Evolutionary conservation across 2,329 filamentous ascomycete genomes (phyloP).

Genomic region (Fusarium pilosicola): DNA sequence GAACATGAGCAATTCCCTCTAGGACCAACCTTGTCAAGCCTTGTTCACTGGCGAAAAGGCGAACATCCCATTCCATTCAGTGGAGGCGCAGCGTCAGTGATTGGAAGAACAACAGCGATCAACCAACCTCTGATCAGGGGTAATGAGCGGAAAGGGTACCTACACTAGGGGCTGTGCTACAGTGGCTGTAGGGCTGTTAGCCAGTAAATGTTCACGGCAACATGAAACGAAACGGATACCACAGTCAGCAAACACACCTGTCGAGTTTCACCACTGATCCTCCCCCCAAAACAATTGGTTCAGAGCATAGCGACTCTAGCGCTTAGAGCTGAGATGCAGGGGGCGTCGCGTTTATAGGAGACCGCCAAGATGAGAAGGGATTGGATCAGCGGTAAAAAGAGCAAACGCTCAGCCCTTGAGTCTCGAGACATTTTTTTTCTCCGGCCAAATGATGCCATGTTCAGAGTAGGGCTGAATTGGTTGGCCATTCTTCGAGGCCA

Average conservation of each 20-base stretch:
- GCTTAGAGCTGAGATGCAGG: constrained; percentile 9
- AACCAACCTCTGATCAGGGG: not conserved
- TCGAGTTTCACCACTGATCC: constrained; percentile 17
- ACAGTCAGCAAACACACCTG: constrained; percentile 1
- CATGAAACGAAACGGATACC: constrained; percentile 25
- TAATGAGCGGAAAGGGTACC: not conserved
- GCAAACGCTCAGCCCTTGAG: not conserved
- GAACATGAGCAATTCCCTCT: not conserved
- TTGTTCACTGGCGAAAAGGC: not conserved
- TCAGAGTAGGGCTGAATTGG: constrained; percentile 17
- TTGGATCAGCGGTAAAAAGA: constrained; percentile 4
- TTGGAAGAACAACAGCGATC: constrained; percentile 9
- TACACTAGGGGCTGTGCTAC: constrained; percentile 18
- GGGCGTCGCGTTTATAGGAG: constrained; percentile 18
- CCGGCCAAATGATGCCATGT: not conserved
- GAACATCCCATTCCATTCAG: not conserved
- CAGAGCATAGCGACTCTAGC: not conserved
- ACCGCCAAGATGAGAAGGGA: constrained; percentile 15
- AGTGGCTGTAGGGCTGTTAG: constrained; percentile 12
- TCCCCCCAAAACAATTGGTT: not conserved
- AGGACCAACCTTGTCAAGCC: not conserved
- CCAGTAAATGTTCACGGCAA: constrained; percentile 8
- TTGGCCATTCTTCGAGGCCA: constrained; percentile 45
- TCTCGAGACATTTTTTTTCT: not conserved
- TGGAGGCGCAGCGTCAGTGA: constrained; percentile 28